Percentiles rank a stretch among this genome's conserved stretches.
Evolutionary conservation across 441 rosid genomes (phyloP).

Genomic region (Erysimum pusillum): DNA sequence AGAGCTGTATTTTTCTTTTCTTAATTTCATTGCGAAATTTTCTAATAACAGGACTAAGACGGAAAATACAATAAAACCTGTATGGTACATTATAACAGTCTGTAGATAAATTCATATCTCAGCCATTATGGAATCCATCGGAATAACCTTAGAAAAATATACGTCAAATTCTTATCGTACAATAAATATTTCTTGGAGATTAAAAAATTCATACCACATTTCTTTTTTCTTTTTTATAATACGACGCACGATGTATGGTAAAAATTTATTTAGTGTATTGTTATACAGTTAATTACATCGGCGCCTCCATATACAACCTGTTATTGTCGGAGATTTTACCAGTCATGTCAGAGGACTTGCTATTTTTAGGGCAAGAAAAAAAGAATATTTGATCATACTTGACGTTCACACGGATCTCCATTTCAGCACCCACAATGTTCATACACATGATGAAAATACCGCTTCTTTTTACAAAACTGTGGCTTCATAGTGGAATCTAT

Average conservation of each 20-base stretch:
- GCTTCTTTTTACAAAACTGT: not conserved
- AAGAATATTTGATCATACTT: not conserved
- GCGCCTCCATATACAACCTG: conserved; percentile 11
- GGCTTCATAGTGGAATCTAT: conserved; percentile 10
- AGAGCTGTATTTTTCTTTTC: not conserved
- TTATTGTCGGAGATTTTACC: conserved; percentile 30
- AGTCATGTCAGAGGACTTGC: conserved; percentile 10
- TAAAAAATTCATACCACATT: not conserved
- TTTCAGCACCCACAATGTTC: not conserved
- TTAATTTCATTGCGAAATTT: not conserved
- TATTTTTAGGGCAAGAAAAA: not conserved
- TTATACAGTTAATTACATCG: not conserved
- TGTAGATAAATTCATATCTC: not conserved
- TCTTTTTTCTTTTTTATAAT: not conserved
- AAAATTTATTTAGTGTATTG: not conserved
- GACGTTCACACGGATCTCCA: conserved; percentile 34
- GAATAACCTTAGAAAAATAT: not conserved
- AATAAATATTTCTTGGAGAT: too few species aligned
- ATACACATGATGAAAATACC: not conserved
- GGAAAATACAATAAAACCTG: not conserved
- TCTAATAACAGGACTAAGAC: not conserved
- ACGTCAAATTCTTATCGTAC: too few species aligned
- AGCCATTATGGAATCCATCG: not conserved
- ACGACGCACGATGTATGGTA: not conserved
- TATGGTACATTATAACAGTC: not conserved